Percentiles rank a stretch among this genome's conserved stretches.
These are phyloP conservation scores for Fusarium illudens DNA, from an alignment of 2,329 filamentous ascomycete genomes.

Conservation along the genomic window DNA sequence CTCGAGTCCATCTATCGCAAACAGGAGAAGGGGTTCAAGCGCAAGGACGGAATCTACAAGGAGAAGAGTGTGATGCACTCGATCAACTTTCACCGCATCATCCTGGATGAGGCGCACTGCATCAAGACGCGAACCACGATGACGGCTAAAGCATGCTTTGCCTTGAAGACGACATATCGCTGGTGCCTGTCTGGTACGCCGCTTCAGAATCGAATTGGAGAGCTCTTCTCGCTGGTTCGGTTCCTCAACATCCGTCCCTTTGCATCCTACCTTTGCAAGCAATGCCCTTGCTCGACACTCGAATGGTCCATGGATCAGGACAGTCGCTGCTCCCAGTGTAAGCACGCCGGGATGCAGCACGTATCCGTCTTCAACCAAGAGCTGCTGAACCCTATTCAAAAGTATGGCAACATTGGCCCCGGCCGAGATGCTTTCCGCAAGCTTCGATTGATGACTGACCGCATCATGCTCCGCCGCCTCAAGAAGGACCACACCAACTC, in stretches of 20 bases:
- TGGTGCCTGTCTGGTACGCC: slow-evolving; percentile 97
- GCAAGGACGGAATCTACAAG: slow-evolving; percentile 81
- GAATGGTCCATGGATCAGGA: slow-evolving; percentile 84
- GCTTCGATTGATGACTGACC: slow-evolving; percentile 85
- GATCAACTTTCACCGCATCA: slow-evolving; percentile 87
- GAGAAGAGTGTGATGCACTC: slow-evolving; percentile 83
- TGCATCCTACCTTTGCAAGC: slow-evolving; percentile 92
- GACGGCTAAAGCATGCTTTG: slow-evolving; percentile 95
- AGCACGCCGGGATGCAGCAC: slow-evolving; percentile 54
- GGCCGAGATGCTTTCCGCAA: slow-evolving; percentile 80
- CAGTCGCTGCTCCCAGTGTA: slow-evolving; percentile 74
- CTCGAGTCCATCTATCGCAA: slow-evolving; percentile 93
- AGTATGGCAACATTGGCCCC: slow-evolving; percentile 65
- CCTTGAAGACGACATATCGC: slow-evolving; percentile 85
- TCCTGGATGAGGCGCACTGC: slow-evolving; percentile 94
- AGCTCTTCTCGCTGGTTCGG: slow-evolving; percentile 93
- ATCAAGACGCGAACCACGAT: slow-evolving; percentile 92
- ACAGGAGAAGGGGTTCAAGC: slow-evolving; percentile 88
- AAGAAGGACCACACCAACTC: slow-evolving; percentile 93
- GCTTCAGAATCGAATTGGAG: slow-evolving; percentile 95
- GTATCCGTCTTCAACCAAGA: slow-evolving; percentile 87
- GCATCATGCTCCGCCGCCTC: slow-evolving; percentile 94
- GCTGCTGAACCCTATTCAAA: slow-evolving; percentile 82
- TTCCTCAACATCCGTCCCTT: slow-evolving; percentile 92
- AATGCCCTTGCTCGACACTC: slow-evolving; percentile 79